Base-by-base conservation (phyloP, 805 yeast species). In the Kuraishia hungarica region DNA sequence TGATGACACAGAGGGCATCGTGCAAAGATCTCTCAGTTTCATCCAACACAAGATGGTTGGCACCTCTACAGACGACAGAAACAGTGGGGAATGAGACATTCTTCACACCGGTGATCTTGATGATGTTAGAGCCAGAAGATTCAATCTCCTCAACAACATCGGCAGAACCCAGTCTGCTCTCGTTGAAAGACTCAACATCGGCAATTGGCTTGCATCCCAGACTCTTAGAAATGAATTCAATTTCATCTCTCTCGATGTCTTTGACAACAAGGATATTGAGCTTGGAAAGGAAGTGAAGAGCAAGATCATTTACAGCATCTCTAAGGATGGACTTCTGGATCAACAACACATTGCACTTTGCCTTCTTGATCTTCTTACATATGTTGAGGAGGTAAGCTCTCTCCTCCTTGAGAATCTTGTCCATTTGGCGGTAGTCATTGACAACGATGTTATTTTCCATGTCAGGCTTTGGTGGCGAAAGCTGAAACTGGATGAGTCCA, bases 371-470 rank as follows among this genome's bases (percentile, higher is more conserved):
- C 69, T 89, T 90, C 73, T 94, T 94, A 77, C 97, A 92, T 68
- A 94, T 88, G 70, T 93, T 93, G 68, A 94, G 80, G 66, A 94
- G 75, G 69, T 94, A 94, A 28, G 97, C 94, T 69, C 99, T 86
- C 78, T 94, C 99, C 74, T 94, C 99, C 68, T 96, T 94, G 68
- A 94, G 78, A 63, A 94, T 94, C 75, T 93, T 94, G 73, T 94
- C 99, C 99, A 94, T 94, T 73, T 94, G 99, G 72, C 99, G 83
- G 76, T 94, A 94, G 72, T 94, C 99, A 67, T 89, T 94, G 55
- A 94, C 98, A 56, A 94, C 96, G 52, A 94, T 93, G 68, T 92
- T 93, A 72, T 94, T 94, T 75, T 94, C 99, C 87, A 96, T 87
- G 67, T 91, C 97, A 21, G 97, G 97, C 69, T 91, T 91, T 61